Evolutionary conservation across 78 protist species (phyloP).

Genomic region (Emiliania huxleyi): DNA sequence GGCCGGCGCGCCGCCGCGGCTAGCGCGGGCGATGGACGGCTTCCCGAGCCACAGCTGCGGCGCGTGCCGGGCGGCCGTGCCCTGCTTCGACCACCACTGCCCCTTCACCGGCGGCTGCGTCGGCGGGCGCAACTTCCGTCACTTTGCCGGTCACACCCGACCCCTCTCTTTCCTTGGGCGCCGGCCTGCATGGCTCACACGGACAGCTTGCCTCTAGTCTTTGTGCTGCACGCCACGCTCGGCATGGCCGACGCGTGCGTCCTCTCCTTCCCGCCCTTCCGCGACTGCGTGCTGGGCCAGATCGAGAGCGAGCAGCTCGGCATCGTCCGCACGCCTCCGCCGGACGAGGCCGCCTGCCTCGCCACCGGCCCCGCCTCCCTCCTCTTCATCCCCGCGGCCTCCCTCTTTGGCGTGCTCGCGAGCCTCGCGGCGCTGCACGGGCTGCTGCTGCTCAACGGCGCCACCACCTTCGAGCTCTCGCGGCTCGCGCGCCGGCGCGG

Average conservation of each 20-base stretch:
- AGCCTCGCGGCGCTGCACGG: background rate
- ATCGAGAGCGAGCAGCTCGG: background rate
- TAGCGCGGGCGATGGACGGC: no score
- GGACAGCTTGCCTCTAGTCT: no score
- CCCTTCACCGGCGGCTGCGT: conserved; percentile 18
- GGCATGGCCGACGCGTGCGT: background rate
- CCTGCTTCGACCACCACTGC: background rate
- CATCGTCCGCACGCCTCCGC: background rate
- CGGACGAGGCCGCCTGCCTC: background rate
- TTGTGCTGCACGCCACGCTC: background rate
- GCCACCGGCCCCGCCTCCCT: no score
- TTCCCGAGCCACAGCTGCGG: background rate
- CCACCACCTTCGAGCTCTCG: background rate
- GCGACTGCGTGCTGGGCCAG: background rate
- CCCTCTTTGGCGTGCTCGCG: background rate
- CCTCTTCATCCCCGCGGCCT: background rate
- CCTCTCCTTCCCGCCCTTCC: background rate
- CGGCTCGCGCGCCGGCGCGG: background rate
- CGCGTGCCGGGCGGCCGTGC: background rate
- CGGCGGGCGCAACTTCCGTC: background rate
- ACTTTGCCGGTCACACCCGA: no score
- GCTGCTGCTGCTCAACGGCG: background rate
- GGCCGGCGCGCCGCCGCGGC: no score
- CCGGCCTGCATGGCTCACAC: no score
- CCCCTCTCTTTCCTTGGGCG: no score